Base-by-base conservation (phyloP, 163 green algal genomes). In the Scenedesmus sp. region DNA sequence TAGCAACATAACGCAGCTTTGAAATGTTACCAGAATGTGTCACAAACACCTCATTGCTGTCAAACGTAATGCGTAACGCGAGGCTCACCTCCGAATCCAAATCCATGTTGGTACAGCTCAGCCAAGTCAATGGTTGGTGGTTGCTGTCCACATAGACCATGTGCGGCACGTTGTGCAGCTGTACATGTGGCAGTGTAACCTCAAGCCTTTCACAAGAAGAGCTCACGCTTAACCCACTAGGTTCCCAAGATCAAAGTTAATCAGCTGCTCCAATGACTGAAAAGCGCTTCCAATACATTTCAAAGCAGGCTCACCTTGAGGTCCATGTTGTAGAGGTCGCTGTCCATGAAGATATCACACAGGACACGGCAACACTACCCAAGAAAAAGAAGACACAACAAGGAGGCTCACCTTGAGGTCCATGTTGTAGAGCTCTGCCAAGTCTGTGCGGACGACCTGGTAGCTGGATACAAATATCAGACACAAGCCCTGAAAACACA, bases 391-490 rank as follows among this genome's bases (percentile, higher is more conserved):
- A 46, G 34, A 46, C 34, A 46, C 34, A 46, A 46, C 34, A 46
- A 46, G 34, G 10, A 64, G 10, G 26, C 66, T 8, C 64, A 95
- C 94, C 92, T 97, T 88, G 26, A 97, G 84, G 92, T 98, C 95
- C 92, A 97, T 95, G 82, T 94, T 81, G 87, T 95, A 96, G 26
- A 97, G 94, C 83, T 97, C 91, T 26, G 91, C 92, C 86, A 99
- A 95, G 94, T 99, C 97, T 1, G 96, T 95, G 0, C 98, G 94
- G 7, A 99, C 95, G 6, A 99, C 96, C 94, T 99, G 98, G 92
- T 99, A 98, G 15, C 95, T 96, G 94, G 99, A 98, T n/a, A 98
- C 97, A 91, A 99, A 99, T 87, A 99, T 99, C 88, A 99, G 34
- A 46, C 34, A 46, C 34, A 46, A 46, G 34, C 34, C 34, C 34